Base-by-base conservation (phyloP, 192 early-diverging fungal species). In the Podila minutissima region DNA sequence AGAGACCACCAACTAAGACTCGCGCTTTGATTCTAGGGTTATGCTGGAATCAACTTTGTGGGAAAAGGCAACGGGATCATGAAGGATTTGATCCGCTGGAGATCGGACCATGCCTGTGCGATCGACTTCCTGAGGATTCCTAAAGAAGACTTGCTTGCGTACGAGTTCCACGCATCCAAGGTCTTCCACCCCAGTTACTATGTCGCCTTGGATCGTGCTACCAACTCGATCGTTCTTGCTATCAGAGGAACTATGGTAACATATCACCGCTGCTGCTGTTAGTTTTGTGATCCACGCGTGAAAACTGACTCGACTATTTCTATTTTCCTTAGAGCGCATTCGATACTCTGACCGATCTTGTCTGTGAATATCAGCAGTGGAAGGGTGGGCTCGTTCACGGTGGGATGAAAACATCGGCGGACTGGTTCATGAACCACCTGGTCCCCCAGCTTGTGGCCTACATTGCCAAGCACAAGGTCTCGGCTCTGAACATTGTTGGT, bases 361-460 rank as follows among this genome's bases (percentile, higher is more conserved):
- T 89, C 0, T 95, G 93, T 67, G 92, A 92, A 72, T 95, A 95
- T 71, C 85, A 89, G 57, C 92, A 89, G 38, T 94, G 92, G 92
- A 88, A 89, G 59, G 93, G 93, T 55, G 93, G 93, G 0, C 81
- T 93, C 17, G 91, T 94, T 38, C 93, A 95, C 62, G 88, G 88
- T 58, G 93, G 93, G 7, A 92, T 94, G 86, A 90, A 92, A 84
- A 75, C 89, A 19, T 89, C 92, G 9, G 93, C 93, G 13, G 86
- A 91, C 51, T 95, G 91, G 90, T 87, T 95, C 61, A 89, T 92
- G 79, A 68, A 79, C 48, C 86, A 91, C 38, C 84, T 94, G 11
- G 86, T 89, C 65, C 91, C 93, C 29, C 88, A 86, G 49, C 72
- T 92, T 19, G 74, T 91, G 22, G 88, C 91, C 3, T 92, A 90